Conservation (phyloP, 2,329 filamentous ascomycete species). For the Tolypocladium guangdongense region DNA sequence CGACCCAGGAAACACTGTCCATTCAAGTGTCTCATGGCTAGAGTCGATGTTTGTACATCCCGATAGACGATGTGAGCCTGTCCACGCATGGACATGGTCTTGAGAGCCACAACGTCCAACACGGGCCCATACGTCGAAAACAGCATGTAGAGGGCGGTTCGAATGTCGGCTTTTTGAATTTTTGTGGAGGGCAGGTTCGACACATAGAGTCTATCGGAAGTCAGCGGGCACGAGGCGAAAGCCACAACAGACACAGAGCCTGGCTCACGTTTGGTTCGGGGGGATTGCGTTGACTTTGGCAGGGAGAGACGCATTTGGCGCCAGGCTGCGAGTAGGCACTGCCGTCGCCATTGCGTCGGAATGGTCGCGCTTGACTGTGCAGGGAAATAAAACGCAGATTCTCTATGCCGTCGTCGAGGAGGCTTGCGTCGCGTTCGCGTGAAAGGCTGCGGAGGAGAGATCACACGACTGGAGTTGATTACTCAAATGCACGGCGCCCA, state of each 20-base stretch:
- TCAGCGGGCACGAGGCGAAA: not conserved
- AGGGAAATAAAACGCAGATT: not conserved
- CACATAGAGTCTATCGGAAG: slow-evolving; percentile 63
- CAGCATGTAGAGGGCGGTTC: slow-evolving; percentile 79
- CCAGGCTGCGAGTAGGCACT: slow-evolving; percentile 27
- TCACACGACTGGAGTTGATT: not conserved
- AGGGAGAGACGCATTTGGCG: slow-evolving; percentile 30
- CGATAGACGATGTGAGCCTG: slow-evolving; percentile 90
- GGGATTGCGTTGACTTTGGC: slow-evolving; percentile 44
- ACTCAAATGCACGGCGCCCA: not conserved
- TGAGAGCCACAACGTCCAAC: slow-evolving; percentile 82
- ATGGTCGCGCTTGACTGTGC: not conserved
- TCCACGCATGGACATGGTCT: slow-evolving; percentile 85
- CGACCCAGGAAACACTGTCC: slow-evolving; percentile 78
- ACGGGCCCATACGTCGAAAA: slow-evolving; percentile 92
- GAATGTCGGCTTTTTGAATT: slow-evolving; percentile 78
- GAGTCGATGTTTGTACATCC: slow-evolving; percentile 82
- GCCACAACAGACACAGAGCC: slow-evolving; percentile 4
- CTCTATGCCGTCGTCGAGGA: not conserved
- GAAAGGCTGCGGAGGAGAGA: not conserved
- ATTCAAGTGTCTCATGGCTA: slow-evolving; percentile 83
- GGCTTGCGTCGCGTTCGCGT: not conserved
- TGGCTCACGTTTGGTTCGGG: slow-evolving; percentile 65
- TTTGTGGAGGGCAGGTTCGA: slow-evolving; percentile 79
- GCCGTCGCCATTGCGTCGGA: slow-evolving; percentile 22